Percentiles rank a stretch among this genome's conserved stretches.
These are phyloP conservation scores for Calamus simplicifolius DNA, from an alignment of 176 grass and related monocot genomes.

Conservation along the genomic window DNA sequence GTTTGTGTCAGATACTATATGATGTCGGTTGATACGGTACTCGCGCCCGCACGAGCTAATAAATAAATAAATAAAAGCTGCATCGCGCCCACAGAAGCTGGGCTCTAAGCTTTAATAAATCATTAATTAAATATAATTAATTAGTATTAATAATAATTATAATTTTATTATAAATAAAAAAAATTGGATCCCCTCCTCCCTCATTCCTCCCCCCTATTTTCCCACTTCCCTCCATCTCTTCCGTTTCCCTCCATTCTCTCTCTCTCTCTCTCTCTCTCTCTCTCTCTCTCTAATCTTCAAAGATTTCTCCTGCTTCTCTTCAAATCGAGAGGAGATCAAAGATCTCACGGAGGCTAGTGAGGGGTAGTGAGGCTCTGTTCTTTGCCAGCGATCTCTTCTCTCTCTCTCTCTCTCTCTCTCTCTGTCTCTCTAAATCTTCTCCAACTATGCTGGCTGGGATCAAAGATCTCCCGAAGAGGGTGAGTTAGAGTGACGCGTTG, in stretches of 20 bases:
- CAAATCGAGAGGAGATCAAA: too few relatives aligned
- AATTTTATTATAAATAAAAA: not conserved
- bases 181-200: not conserved
- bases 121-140: not conserved
- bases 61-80: not conserved
- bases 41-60: not conserved
- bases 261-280: conserved; percentile 3
- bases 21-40: not conserved
- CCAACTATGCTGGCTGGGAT: too few relatives aligned
- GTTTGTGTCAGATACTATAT: too few relatives aligned
- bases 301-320: not conserved
- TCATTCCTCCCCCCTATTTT: conserved; percentile 12
- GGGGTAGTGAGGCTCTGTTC: too few relatives aligned
- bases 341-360: too few relatives aligned
- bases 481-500: too few relatives aligned
- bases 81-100: conserved; percentile 11
- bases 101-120: conserved; percentile 10
- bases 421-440: too few relatives aligned
- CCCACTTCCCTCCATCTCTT: conserved; percentile 28
- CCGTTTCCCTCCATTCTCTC: conserved; percentile 27
- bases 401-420: too few relatives aligned
- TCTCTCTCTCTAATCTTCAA: not conserved
- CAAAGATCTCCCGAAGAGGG: too few relatives aligned
- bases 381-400: too few relatives aligned
- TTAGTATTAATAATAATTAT: not conserved